Percentiles rank a stretch among this genome's conserved stretches.
Conservation (phyloP, 2,329 filamentous ascomycete genomes). For the Aspergillus terreus region DNA sequence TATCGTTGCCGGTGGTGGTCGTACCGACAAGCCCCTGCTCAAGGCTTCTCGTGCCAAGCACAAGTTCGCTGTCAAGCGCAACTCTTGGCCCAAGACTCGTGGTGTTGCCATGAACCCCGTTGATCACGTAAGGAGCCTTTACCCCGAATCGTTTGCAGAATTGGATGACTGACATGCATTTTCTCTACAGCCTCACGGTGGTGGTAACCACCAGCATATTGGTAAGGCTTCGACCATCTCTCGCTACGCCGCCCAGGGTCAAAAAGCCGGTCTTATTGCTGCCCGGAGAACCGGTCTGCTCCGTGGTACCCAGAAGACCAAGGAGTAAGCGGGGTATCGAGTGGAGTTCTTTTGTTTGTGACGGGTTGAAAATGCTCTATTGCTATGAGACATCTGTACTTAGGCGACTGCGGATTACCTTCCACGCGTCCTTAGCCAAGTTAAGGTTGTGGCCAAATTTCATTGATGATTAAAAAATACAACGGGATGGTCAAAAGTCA, state of each 20-base stretch:
- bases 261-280: slow-evolving; percentile 99
- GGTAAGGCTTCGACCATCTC: slow-evolving; percentile 99
- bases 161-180: slow-evolving; percentile 17
- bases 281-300: slow-evolving; percentile 99
- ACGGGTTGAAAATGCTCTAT: slow-evolving; percentile 39
- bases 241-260: slow-evolving; percentile 94
- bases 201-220: slow-evolving; percentile 99
- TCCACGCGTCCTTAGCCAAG: slow-evolving; percentile 36
- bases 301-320: slow-evolving; percentile 99
- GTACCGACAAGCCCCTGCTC: slow-evolving; percentile 98
- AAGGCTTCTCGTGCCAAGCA: slow-evolving; percentile 99
- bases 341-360: slow-evolving; percentile 58
- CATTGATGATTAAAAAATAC: slow-evolving; percentile 27
- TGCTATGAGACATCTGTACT: slow-evolving; percentile 42
- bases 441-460: slow-evolving; percentile 39
- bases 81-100: slow-evolving; percentile 99
- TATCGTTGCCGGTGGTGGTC: slow-evolving; percentile 98
- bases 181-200: slow-evolving; percentile 68
- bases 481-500: slow-evolving; percentile 21
- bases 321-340: slow-evolving; percentile 70
- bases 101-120: slow-evolving; percentile 99
- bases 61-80: slow-evolving; percentile 99
- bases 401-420: slow-evolving; percentile 39
- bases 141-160: neutral
- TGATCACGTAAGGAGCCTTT: slow-evolving; percentile 67